Evolutionary conservation across 495 filamentous ascomycete genomes (phyloP), one percentile per base, ranked within the genome.

Genomic region (Pseudomonodictys pantanalensis): DNA sequence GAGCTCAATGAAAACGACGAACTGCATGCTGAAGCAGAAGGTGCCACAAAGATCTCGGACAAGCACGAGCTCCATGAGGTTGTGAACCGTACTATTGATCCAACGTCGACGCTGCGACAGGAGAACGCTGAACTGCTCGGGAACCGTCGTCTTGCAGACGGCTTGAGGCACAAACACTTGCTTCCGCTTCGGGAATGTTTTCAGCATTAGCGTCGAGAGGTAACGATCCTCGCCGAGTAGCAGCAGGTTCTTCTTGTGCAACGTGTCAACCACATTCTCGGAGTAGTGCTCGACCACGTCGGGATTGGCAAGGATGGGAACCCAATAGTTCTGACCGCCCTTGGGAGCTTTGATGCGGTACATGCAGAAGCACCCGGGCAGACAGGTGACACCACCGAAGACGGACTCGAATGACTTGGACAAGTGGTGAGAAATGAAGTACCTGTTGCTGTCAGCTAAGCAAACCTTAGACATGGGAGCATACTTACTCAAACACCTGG

Each of bases 1-100:
- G 41, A 99, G 80, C 71, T 99, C 93, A 68, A 99, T 91, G 73
- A 91, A 95, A 56, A 99, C 87, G 52, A 97, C 87, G 69, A 97
- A 97, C 72, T 99, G 95, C 95, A 99, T 99, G 75, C 89, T 95
- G 79, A 99, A 99, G 80, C 95, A 99, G 77, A 99, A 99, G 0
- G 95, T 99, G 46, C 95, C 95, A 69, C 95, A 99, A 4, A 99
- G 82, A 77, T 99, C 95, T 48, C 91, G 82, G 24, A 99, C 95
- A 5, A 97, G 83, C 25, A 97, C 88, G 18, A 99, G 83, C 73
- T 99, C 95, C 86, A 99, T 95, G 41, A 97, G 78, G 66, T 99
- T 99, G 77, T 99, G 95, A 33, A 99, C 89, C 1, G 95, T 99
- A 73, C 90, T 95, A 82, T 99, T 99, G 75, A 99, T 99, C 95